Percentiles rank a stretch among this genome's conserved stretches.
Conservation (phyloP, 225 moss, liverwort and hornwort genomes). For the Rhytidiadelphus loreus region DNA sequence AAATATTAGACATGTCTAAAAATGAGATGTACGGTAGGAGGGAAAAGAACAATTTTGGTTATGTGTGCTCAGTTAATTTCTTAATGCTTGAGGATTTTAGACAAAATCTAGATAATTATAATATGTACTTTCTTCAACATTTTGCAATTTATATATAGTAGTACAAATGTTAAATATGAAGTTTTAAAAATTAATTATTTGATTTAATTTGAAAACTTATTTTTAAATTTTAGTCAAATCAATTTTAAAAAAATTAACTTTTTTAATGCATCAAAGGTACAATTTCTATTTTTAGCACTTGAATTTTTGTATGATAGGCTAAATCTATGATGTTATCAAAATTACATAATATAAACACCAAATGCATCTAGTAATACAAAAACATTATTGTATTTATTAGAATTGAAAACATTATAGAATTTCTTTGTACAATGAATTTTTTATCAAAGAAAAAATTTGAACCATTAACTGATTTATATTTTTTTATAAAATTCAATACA, state of each 20-base stretch:
- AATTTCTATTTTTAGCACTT: not conserved
- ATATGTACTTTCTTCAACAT: not conserved
- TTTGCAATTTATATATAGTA: not conserved
- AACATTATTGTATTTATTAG: too few relatives aligned
- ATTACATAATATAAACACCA: accelerated
- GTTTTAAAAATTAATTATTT: accelerated
- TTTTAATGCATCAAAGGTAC: accelerated
- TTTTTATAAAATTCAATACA: not conserved
- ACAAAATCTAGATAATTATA: not conserved
- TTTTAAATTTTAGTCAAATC: not conserved
- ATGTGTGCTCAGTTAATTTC: too few relatives aligned
- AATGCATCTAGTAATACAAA: not conserved
- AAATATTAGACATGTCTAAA: not conserved
- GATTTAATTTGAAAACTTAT: not conserved
- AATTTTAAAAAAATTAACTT: accelerated
- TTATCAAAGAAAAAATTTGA: too few relatives aligned
- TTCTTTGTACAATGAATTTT: too few relatives aligned
- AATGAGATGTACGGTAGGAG: not conserved
- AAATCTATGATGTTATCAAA: not conserved
- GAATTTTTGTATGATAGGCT: not conserved
- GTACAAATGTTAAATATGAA: not conserved
- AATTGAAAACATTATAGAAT: too few relatives aligned
- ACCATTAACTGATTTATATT: not conserved
- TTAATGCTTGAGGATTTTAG: not conserved
- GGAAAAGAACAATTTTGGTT: not conserved